A percentile compares a stretch with the other conserved stretches of the same genome.
phyloP scores from a whole-genome alignment of 2,329 filamentous ascomycete genomes.

The Plenodomus biglobosus region DNA sequence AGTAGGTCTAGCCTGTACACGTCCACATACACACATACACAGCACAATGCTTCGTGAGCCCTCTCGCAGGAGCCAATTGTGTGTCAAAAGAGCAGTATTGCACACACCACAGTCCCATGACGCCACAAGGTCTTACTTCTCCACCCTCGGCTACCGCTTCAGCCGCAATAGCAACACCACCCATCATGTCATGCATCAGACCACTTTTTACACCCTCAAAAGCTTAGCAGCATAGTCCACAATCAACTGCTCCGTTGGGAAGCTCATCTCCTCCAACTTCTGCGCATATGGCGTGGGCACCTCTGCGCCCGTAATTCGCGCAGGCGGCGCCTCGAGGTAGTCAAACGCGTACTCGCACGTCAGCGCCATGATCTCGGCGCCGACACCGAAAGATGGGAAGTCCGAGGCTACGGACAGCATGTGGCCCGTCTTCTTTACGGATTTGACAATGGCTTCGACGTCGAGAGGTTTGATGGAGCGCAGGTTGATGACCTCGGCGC shows the following conservation, averaged over 20 bases:
- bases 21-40: too few relatives aligned
- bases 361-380: slow-evolving; percentile 87
- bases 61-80: too few relatives aligned
- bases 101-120: not conserved
- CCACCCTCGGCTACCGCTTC: too few relatives aligned
- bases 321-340: slow-evolving; percentile 91
- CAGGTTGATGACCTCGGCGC: slow-evolving; percentile 96
- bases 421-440: slow-evolving; percentile 96
- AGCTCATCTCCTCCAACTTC: slow-evolving; percentile 91
- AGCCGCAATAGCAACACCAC: slow-evolving; percentile 1
- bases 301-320: slow-evolving; percentile 93
- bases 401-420: slow-evolving; percentile 92
- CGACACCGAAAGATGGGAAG: slow-evolving; percentile 92
- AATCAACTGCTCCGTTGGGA: slow-evolving; percentile 88
- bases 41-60: too few relatives aligned
- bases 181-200: not conserved
- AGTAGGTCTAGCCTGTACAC: too few relatives aligned
- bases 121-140: not conserved
- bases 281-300: slow-evolving; percentile 94
- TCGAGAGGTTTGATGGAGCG: slow-evolving; percentile 97
- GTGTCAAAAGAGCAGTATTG: too few relatives aligned
- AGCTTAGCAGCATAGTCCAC: slow-evolving; percentile 87
- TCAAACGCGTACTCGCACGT: slow-evolving; percentile 98
- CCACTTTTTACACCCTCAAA: slow-evolving; percentile 64
- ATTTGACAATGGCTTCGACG: slow-evolving; percentile 91